Base-by-base conservation (phyloP, 2,329 filamentous ascomycete genomes). In the Myrmaecium sp. region DNA sequence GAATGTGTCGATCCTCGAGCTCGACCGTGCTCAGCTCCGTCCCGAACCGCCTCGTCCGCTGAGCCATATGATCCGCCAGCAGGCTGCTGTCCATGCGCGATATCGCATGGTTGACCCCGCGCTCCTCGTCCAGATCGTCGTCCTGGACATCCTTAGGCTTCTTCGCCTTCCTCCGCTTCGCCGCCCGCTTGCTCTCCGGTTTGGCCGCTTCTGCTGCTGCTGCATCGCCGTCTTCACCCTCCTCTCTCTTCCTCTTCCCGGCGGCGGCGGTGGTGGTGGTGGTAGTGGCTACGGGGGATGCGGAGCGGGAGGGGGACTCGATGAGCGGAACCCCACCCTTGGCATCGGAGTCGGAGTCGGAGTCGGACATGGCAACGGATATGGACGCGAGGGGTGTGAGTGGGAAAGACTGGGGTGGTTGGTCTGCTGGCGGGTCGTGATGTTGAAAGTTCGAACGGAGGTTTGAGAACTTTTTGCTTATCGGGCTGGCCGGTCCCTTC, bases 21-120 rank as follows among this genome's bases (percentile, higher is more conserved):
- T 98, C 89, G 21, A 95, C 67, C 1, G 72, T 60, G 39, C 79
- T 93, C 42, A 94, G 52, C 27, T 93, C 76, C 15, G 68, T 70
- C 28, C 82, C 79, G 43, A 86, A 91, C 14, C 76, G 66, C 36
- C 66, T 70, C 28, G 80, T 75, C 44, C 78, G 70, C 44, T 89
- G 75, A 5, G 78, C 78, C 34, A 94, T 62, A 48, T 93, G 74
- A 48, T 94, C 86, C 2, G 84, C 80, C 24, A 94, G 58, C 21
- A 94, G 62, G 37, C 74, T 69, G 33, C 70, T 74, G 49, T 93
- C 81, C 74, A 94, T 84, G 33, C 71, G 69, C 23, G 72, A 69
- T 46, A 94, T 79, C 3, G 78, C 69, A 36, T 69, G 71, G 54
- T 94, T 92, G 37, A 94, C 58, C 5, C 76, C 52, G 18, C 52